Evolutionary conservation across 2,329 filamentous ascomycete genomes (phyloP), one percentile per base, ranked within the genome.

Genomic region (Fusarium heterosporum): DNA sequence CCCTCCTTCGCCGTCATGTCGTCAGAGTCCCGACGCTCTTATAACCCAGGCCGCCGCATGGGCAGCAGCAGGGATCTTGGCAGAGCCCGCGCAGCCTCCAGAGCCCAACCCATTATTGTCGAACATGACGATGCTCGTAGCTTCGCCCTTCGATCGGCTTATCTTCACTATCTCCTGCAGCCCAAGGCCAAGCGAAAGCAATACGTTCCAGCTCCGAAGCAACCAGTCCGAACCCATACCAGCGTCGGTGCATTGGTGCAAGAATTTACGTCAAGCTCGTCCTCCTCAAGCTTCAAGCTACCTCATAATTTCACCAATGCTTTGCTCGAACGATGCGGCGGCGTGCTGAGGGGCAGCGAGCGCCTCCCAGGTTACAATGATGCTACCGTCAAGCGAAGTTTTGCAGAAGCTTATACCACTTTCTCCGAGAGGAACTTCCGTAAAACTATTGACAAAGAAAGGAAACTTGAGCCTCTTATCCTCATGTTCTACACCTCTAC

Each of bases 401-500:
- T 99, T 80, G 96, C 93, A 55, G 92, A 93, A 68, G 97, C 97
- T 67, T 90, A 97, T 76, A 97, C 95, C 60, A 91, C 93, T 56
- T 92, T 99, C 77, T 97, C 95, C 71, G 93, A 96, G 65, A 89
- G 90, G 64, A 89, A 88, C 43, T 97, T 97, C 75, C 90, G 93
- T 70, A 96, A 93, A 81, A 90, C 89, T 60, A 93, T 97, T 83
- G 93, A 97, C 75, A 97, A 97, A 80, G 95, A 97, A 78, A 88
- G 95, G 65, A 90, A 95, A 74, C 90, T 97, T 22, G 96, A 99
- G 78, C 94, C 97, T 66, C 82, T 98, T 50, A 89, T 99, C 50
- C 85, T 99, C 70, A 97, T 98, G 67, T 98, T 99, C 83, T 98
- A 96, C 80, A 96, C 94, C 2, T 91, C 93, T 66, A 94, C 96